phyloP scores from a whole-genome alignment of 2,329 filamentous ascomycete genomes.

The Fusarium nanum region DNA sequence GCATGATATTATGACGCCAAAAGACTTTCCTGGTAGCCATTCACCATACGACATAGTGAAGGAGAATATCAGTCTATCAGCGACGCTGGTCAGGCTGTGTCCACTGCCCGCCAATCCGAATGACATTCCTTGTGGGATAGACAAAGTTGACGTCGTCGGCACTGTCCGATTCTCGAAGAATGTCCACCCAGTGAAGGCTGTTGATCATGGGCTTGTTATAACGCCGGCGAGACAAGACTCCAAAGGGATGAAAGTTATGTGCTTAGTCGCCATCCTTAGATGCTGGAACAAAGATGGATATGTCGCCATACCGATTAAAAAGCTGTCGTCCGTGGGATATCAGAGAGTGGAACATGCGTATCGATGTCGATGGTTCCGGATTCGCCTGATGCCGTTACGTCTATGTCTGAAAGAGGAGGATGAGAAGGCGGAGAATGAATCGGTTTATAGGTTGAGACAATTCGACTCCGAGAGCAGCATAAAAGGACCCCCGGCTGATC shows the following conservation, averaged over 20 bases:
- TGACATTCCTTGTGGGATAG: neutral
- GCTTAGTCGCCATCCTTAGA: constrained; percentile 1
- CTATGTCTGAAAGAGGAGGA: neutral
- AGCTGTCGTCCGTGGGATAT: neutral
- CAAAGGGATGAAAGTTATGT: constrained; percentile 19
- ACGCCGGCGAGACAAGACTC: neutral
- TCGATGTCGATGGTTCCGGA: constrained; percentile 17
- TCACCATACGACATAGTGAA: constrained; percentile 9
- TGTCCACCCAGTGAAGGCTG: neutral
- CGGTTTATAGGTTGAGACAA: neutral
- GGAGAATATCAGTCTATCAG: constrained; percentile 10
- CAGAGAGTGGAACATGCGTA: constrained; percentile 20
- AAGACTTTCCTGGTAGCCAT: neutral
- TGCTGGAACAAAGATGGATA: constrained; percentile 23
- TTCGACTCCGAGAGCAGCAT: constrained; percentile 10
- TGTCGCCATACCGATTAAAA: constrained; percentile 18
- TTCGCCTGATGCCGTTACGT: constrained; percentile 13
- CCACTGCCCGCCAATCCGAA: constrained; percentile 1
- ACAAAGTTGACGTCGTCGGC: constrained; percentile 14
- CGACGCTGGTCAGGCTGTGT: constrained; percentile 1
- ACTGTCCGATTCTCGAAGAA: constrained; percentile 8
- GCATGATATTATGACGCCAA: constrained; percentile 1
- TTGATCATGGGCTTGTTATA: constrained; percentile 16
- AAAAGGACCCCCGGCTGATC: constrained; percentile 18
- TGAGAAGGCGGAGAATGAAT: neutral